These are phyloP conservation scores for Nyssa sinensis DNA, from an alignment of 148 eudicot species.

Conservation along the genomic window DNA sequence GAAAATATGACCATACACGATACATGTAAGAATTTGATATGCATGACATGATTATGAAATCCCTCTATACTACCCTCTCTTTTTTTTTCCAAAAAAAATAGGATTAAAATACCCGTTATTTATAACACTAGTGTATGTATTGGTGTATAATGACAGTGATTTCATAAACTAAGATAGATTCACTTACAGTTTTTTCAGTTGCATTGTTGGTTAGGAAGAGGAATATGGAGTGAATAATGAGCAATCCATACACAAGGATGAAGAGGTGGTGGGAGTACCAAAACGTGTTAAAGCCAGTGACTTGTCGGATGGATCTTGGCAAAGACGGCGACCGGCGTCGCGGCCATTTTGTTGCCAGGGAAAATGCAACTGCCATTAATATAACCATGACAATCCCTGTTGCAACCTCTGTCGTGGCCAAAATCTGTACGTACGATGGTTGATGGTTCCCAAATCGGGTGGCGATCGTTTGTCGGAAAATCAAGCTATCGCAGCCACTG, in stretches of 20 bases:
- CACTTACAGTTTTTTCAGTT: constrained; percentile 33
- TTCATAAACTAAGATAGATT: no score
- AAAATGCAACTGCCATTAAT: constrained; percentile 32
- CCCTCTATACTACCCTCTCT: no score
- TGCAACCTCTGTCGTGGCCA: constrained; percentile 25
- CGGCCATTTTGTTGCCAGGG: constrained; percentile 27
- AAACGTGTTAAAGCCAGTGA: constrained; percentile 35
- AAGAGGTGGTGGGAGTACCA: constrained; percentile 42
- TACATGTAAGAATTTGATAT: no score
- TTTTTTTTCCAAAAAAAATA: no score
- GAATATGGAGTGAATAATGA: constrained; percentile 34
- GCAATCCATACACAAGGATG: constrained; percentile 33
- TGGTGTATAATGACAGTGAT: no score
- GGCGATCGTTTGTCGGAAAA: constrained; percentile 33
- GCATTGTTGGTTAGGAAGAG: constrained; percentile 30
- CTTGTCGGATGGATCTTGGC: constrained; percentile 22
- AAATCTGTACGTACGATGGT: constrained; percentile 31
- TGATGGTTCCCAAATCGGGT: constrained; percentile 30
- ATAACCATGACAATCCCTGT: constrained; percentile 36
- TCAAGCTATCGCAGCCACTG: constrained; percentile 16
- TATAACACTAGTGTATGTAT: no score
- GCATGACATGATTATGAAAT: no score
- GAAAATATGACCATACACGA: no score
- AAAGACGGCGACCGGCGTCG: constrained; percentile 19
- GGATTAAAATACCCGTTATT: no score